phyloP scores from a whole-genome alignment of 768 basidiomycete species.

The Lentinula boryana region DNA sequence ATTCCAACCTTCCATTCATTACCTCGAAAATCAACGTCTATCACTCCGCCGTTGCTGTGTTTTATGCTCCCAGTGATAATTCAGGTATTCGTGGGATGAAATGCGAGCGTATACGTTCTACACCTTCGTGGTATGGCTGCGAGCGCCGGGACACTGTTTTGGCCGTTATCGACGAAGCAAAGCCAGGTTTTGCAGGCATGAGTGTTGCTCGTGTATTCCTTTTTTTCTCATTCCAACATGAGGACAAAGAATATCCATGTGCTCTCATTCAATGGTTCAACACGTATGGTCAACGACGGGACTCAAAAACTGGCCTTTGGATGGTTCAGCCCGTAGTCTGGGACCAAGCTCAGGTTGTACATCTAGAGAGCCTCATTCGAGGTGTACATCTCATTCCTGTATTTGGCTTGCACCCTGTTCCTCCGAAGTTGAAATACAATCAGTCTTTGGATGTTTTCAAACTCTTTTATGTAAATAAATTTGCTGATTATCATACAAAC shows the following conservation, averaged over 20 bases:
- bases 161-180: conserved; percentile 7
- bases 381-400: conserved; percentile 25
- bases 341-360: conserved; percentile 16
- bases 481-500: conserved; percentile 23
- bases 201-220: conserved; percentile 12
- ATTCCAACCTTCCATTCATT: no score
- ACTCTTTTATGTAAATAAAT: conserved; percentile 27
- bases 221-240: conserved; percentile 18
- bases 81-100: conserved; percentile 17
- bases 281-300: conserved; percentile 9
- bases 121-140: conserved; percentile 12
- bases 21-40: conserved; percentile 6
- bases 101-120: conserved; percentile 16
- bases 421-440: conserved; percentile 11
- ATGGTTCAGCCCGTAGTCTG: conserved; percentile 11
- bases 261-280: conserved; percentile 22
- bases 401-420: conserved; percentile 16
- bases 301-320: conserved; percentile 20
- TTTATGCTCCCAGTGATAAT: conserved; percentile 16
- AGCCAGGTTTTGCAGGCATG: conserved; percentile 15
- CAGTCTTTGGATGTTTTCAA: conserved; percentile 17
- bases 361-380: conserved; percentile 23
- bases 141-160: conserved; percentile 15
- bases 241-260: conserved; percentile 14
- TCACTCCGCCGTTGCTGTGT: conserved; percentile 14